Percentiles rank a stretch among this genome's conserved stretches.
Evolutionary conservation across 768 basidiomycete genomes (phyloP).

Genomic region (Tricholomella constricta): DNA sequence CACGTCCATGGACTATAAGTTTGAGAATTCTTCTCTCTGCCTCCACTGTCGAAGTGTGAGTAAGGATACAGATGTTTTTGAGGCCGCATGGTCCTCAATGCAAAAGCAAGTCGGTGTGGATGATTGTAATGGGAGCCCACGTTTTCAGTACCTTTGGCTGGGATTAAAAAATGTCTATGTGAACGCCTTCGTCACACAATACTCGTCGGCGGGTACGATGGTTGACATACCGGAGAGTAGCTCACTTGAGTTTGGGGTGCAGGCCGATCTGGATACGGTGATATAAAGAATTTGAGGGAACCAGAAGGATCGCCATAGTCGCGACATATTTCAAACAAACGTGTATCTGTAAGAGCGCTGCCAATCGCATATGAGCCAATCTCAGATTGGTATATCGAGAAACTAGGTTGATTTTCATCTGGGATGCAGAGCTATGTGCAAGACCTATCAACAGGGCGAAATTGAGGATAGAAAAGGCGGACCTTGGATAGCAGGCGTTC

Average conservation of each 20-base stretch:
- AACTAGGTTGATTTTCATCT: conserved; percentile 39
- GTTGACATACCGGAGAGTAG: conserved; percentile 18
- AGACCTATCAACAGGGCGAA: not conserved
- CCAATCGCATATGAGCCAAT: conserved; percentile 47
- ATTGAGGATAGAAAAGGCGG: not conserved
- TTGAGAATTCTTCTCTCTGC: not conserved
- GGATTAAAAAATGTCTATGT: conserved; percentile 12
- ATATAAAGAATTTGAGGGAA: conserved; percentile 53
- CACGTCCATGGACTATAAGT: conserved; percentile 14
- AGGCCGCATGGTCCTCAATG: not conserved
- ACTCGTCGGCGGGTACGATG: not conserved
- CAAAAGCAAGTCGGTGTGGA: not conserved
- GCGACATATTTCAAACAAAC: conserved; percentile 43
- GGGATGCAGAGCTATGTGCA: conserved; percentile 42
- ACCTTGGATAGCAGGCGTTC: conserved; percentile 49
- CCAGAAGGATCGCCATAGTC: conserved; percentile 49
- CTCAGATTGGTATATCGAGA: conserved; percentile 50
- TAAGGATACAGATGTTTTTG: not conserved
- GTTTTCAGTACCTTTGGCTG: conserved; percentile 11
- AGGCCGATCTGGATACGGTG: conserved; percentile 45
- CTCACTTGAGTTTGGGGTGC: conserved; percentile 21
- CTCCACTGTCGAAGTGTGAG: not conserved
- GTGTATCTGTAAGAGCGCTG: conserved; percentile 39
- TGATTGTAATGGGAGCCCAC: no score
- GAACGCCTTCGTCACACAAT: not conserved